Conservation (phyloP, 106 monocot genomes). For the Vanilla planifolia region DNA sequence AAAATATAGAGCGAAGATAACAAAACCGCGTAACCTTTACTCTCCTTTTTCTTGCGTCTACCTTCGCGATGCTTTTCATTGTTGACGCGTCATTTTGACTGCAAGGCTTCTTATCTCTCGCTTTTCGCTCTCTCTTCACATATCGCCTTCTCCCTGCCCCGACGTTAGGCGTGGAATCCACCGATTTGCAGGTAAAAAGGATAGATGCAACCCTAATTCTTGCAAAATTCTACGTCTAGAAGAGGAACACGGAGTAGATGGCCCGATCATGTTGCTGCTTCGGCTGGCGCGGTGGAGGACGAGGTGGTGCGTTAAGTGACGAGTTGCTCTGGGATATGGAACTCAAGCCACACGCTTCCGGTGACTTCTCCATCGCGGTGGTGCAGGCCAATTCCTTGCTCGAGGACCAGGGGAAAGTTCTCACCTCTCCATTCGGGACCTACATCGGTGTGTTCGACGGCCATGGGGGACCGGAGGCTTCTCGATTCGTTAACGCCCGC, state of each 20-base stretch:
- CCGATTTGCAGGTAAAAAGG: background rate
- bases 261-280: background rate
- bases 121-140: background rate
- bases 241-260: background rate
- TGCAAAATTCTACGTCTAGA: too few relatives aligned
- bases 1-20: too few relatives aligned
- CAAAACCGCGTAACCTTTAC: background rate
- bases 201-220: background rate
- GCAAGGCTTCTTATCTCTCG: background rate
- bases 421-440: conserved; percentile 34
- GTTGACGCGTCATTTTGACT: conserved; percentile 8
- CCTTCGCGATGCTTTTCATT: background rate
- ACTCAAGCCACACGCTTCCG: conserved; percentile 46
- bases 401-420: conserved; percentile 52
- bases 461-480: conserved; percentile 54
- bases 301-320: conserved; percentile 12
- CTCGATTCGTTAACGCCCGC: conserved; percentile 38
- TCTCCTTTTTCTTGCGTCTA: too few relatives aligned
- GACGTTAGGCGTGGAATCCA: background rate
- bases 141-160: background rate
- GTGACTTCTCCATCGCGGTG: conserved; percentile 49
- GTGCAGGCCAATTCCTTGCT: conserved; percentile 40
- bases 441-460: conserved; percentile 55
- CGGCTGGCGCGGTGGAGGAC: conserved; percentile 2
- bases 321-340: conserved; percentile 36